phyloP scores from a whole-genome alignment of 768 basidiomycete species.

The Pleurotus pulmonarius region DNA sequence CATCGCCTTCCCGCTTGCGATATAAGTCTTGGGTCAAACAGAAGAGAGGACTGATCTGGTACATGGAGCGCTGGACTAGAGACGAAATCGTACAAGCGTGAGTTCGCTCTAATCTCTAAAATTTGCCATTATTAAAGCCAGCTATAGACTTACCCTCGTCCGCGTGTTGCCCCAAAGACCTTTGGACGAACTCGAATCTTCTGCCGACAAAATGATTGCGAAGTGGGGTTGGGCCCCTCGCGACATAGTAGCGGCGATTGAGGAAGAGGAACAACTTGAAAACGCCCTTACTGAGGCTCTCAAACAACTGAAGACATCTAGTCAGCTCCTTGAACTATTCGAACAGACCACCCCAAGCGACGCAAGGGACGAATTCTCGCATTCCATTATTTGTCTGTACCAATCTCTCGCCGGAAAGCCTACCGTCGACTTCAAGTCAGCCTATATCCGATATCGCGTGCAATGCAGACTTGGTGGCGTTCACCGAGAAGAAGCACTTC shows the following conservation, averaged over 20 bases:
- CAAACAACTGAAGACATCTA: background rate
- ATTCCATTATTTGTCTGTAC: background rate
- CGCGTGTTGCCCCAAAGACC: background rate
- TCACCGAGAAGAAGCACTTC: background rate
- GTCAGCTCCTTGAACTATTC: no score
- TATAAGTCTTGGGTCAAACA: background rate
- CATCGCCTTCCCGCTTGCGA: background rate
- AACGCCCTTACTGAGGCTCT: background rate
- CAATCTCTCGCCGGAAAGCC: background rate
- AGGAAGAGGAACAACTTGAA: background rate
- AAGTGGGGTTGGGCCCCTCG: constrained; percentile 1
- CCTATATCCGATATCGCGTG: background rate
- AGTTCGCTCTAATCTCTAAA: background rate
- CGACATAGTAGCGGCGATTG: background rate
- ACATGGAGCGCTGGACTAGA: background rate
- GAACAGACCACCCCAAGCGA: background rate
- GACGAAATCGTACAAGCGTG: background rate
- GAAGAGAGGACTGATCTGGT: background rate
- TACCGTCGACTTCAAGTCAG: background rate
- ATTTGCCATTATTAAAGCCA: background rate
- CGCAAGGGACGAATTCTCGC: background rate
- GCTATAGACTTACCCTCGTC: background rate
- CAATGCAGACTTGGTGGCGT: background rate
- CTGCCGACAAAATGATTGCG: background rate
- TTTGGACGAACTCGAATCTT: background rate